Conservation (phyloP, 345 rosid species). For the Boechera divaricarpa region DNA sequence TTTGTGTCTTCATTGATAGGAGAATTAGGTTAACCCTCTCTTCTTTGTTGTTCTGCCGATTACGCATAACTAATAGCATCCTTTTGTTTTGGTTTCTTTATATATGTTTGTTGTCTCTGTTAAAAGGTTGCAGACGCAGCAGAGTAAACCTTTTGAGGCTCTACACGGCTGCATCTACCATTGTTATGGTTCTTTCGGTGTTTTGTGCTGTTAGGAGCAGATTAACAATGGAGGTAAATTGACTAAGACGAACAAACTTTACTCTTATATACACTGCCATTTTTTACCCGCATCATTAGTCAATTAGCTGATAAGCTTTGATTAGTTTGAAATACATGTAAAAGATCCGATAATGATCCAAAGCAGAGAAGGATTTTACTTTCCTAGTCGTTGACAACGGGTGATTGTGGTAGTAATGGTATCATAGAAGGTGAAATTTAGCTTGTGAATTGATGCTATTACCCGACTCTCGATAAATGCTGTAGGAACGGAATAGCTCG, state of each 20-base stretch:
- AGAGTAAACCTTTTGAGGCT: slow-evolving; percentile 54
- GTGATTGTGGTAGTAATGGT: slow-evolving; percentile 5
- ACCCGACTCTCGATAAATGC: slow-evolving; percentile 7
- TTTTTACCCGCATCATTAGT: background rate
- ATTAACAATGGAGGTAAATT: slow-evolving; percentile 52
- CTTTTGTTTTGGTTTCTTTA: slow-evolving; percentile 13
- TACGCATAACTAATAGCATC: background rate
- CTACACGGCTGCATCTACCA: slow-evolving; percentile 51
- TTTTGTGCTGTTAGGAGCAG: slow-evolving; percentile 48
- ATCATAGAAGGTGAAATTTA: slow-evolving; percentile 4
- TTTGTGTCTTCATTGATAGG: slow-evolving; percentile 57
- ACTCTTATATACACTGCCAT: slow-evolving; percentile 9
- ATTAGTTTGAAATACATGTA: background rate
- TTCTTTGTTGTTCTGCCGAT: background rate
- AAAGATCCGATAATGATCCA: background rate
- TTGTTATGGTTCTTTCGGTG: slow-evolving; percentile 47
- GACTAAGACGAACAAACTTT: background rate
- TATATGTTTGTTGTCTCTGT: slow-evolving; percentile 12
- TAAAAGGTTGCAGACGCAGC: slow-evolving; percentile 65
- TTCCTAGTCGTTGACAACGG: background rate
- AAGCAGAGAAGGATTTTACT: background rate
- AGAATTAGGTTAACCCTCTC: slow-evolving; percentile 56
- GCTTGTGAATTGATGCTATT: slow-evolving; percentile 23
- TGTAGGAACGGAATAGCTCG: slow-evolving; percentile 41
- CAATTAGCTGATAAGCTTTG: background rate